Evolutionary conservation across 2,329 filamentous ascomycete species (phyloP).

Genomic region (Colletotrichum paranaense): DNA sequence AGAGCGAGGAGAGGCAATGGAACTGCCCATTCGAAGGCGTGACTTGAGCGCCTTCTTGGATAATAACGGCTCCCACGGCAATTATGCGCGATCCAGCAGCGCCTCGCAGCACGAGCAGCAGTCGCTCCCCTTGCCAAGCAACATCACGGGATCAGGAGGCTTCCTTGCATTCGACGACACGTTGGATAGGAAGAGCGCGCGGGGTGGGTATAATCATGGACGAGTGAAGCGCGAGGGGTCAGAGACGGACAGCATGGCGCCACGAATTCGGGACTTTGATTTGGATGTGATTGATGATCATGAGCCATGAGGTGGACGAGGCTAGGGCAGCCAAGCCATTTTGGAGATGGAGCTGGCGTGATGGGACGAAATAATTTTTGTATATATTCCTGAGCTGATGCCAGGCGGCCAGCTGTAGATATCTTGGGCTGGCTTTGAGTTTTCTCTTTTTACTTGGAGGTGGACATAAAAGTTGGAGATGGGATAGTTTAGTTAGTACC

Average conservation of each 20-base stretch:
- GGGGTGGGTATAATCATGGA: neutral
- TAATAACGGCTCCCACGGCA: conserved; percentile 20
- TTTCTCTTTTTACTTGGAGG: neutral
- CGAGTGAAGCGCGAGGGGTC: conserved; percentile 36
- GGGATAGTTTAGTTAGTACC: no score
- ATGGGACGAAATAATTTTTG: conserved; percentile 19
- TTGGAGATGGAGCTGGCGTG: neutral
- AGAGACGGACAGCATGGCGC: conserved; percentile 40
- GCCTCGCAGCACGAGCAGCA: conserved; percentile 31
- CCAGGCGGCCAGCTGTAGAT: neutral
- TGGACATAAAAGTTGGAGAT: neutral
- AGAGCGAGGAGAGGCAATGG: conserved; percentile 41
- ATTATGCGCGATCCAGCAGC: conserved; percentile 33
- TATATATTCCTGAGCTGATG: neutral
- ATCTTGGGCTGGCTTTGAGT: neutral
- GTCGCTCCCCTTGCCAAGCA: conserved; percentile 32
- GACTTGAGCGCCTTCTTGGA: conserved; percentile 27
- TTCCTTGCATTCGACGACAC: conserved; percentile 42
- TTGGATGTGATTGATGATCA: conserved; percentile 47
- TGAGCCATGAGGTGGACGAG: conserved; percentile 37
- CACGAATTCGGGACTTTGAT: conserved; percentile 52
- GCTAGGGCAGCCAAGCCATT: neutral
- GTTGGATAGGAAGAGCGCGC: conserved; percentile 38
- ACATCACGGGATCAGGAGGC: conserved; percentile 32
- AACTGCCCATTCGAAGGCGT: conserved; percentile 37